Evolutionary conservation across 163 green algal genomes (phyloP), one percentile per base, ranked within the genome.

Genomic region (Scenedesmus sp.): DNA sequence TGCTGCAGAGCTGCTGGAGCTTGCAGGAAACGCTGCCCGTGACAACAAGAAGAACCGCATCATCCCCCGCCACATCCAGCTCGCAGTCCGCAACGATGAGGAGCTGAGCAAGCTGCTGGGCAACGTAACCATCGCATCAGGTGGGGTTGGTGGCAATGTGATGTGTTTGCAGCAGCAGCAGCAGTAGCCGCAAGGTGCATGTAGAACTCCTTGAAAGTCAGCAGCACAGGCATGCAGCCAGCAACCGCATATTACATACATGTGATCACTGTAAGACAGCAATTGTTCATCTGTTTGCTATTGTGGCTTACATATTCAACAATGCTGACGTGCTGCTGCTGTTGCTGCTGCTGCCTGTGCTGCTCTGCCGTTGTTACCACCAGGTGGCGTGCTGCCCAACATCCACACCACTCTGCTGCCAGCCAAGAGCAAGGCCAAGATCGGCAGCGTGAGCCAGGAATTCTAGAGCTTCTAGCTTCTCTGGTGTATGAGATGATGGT

Each of bases 21-120:
- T 99, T 93, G 96, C 97, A 62, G 97, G 97, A 92, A 99, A 99
- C 90, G 97, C 97, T n/a, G 96, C 97, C 56, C 94, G 97, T 59
- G 97, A 99, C 95, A 99, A 99, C 96, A 98, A 99, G 96, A 99
- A 99, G 97, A 97, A 95, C 57, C 95, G 97, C 92, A 99, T 99
- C 91, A 94, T 98, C 62, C 97, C 97, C 20, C 93, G 98, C 86
- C 98, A 99, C 95, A 99, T 99, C 92, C 98, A 99, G 96, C 95
- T 99, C 74, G 98, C 98, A 23, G 96, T 99, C 84, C 96, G 97
- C 94, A 99, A 99, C 94, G 97, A 99, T 90, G 97, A 99, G 96
- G 98, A 99, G 96, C 96, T 99, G 88, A 96, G 89, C 96, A 99
- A 99, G 97, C 96, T 99, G 85, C 95, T 99, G 26, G 95, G 94